Conservation (phyloP, 179 eudicot genomes). For the Silene coronaria region DNA sequence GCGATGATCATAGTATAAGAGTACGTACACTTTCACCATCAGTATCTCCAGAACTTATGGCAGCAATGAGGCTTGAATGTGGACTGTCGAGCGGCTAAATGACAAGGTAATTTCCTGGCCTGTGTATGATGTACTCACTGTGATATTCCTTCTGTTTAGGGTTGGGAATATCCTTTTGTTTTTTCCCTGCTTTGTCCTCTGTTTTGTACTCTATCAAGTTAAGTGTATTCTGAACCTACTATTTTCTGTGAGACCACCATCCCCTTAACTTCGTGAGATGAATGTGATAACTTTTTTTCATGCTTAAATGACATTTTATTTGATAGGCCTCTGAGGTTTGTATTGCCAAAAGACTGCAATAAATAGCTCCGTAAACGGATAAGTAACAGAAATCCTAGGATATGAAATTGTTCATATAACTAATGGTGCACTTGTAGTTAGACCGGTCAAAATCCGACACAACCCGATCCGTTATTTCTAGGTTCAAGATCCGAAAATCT, state of each 20-base stretch:
- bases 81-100: slow-evolving; percentile 44
- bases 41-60: slow-evolving; percentile 72
- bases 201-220: neutral
- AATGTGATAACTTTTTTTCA: neutral
- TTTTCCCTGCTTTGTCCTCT: neutral
- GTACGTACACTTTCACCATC: slow-evolving; percentile 22
- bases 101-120: slow-evolving; percentile 4
- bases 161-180: too few relatives aligned
- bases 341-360: neutral
- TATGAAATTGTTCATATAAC: too few relatives aligned
- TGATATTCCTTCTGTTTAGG: neutral
- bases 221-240: neutral
- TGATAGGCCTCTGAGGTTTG: neutral
- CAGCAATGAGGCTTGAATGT: slow-evolving; percentile 86
- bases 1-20: slow-evolving; percentile 16
- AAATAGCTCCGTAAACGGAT: too few relatives aligned
- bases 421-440: too few relatives aligned
- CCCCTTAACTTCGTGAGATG: slow-evolving; percentile 8
- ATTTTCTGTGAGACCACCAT: neutral
- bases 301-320: neutral
- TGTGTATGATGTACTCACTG: neutral
- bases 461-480: too few relatives aligned
- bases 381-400: too few relatives aligned
- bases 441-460: too few relatives aligned
- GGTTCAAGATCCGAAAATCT: too few relatives aligned